Evolutionary conservation across 345 rosid species (phyloP).

Genomic region (Corymbia maculata): DNA sequence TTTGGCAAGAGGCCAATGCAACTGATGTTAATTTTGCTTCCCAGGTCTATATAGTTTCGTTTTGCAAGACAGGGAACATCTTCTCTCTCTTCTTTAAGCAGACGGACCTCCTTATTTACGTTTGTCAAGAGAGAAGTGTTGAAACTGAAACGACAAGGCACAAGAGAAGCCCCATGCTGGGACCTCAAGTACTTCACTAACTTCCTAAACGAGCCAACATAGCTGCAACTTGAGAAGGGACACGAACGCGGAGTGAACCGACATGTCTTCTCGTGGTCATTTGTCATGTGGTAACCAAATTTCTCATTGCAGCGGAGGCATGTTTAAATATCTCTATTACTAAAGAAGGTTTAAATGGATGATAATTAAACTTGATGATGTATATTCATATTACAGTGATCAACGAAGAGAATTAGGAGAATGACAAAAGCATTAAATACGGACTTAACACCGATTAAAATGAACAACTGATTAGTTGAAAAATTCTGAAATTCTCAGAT

Average conservation of each 20-base stretch:
- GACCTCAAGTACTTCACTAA: constrained; percentile 18
- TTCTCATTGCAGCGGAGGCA: constrained; percentile 17
- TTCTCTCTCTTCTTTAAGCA: constrained; percentile 5
- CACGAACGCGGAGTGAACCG: constrained; percentile 33
- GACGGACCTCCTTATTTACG: background rate
- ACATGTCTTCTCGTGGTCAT: constrained; percentile 33
- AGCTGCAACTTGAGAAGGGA: constrained; percentile 39
- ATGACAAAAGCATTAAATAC: background rate
- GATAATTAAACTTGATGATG: background rate
- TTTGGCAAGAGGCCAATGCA: constrained; percentile 12
- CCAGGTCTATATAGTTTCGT: background rate
- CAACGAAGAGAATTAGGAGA: background rate
- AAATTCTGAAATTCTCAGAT: background rate
- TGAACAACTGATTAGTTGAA: background rate
- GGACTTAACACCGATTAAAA: background rate
- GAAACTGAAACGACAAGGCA: background rate
- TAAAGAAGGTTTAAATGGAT: background rate
- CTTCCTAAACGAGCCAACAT: too few relatives aligned
- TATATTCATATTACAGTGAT: background rate
- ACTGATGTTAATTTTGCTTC: constrained; percentile 3
- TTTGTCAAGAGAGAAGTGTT: background rate
- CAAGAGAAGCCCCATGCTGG: constrained; percentile 15
- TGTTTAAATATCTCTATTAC: background rate
- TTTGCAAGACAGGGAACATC: constrained; percentile 6
- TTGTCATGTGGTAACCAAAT: constrained; percentile 13